Conservation (phyloP, 768 basidiomycete genomes). For the Trametes villosa region DNA sequence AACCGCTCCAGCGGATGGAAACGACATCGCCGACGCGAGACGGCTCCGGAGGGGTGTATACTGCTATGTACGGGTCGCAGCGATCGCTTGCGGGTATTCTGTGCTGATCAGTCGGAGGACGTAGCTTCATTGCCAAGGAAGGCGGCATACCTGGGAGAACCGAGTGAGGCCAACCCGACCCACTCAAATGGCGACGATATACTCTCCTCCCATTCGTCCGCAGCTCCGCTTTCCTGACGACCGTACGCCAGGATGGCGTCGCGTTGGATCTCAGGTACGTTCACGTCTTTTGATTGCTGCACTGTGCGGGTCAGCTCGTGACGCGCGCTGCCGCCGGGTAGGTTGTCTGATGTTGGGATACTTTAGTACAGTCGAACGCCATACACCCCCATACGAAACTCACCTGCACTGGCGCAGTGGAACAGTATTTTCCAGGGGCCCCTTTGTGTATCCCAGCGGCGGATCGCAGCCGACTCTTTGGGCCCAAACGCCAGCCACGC, state of each 20-base stretch:
- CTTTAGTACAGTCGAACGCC: neutral
- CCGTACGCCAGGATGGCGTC: neutral
- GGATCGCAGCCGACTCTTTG: conserved; percentile 46
- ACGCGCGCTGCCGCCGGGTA: conserved; percentile 35
- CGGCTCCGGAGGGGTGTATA: conserved; percentile 60
- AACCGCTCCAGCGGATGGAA: conserved; percentile 64
- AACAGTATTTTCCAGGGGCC: conserved; percentile 53
- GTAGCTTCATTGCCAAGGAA: neutral
- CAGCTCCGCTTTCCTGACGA: neutral
- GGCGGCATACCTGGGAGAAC: conserved; percentile 59
- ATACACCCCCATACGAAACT: conserved; percentile 25
- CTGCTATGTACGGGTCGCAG: conserved; percentile 69
- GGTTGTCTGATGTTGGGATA: conserved; percentile 46
- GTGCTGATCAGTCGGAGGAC: too few species aligned
- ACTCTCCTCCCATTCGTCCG: conserved; percentile 55
- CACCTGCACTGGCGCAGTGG: conserved; percentile 29
- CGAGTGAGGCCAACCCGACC: conserved; percentile 71
- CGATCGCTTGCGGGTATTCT: conserved; percentile 67
- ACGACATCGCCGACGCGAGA: conserved; percentile 50
- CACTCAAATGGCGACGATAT: conserved; percentile 64
- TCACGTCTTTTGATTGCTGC: neutral
- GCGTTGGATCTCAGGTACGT: neutral
- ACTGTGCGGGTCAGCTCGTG: conserved; percentile 39
- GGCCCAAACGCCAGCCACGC: conserved; percentile 34
- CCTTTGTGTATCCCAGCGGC: conserved; percentile 54